Evolutionary conservation across 2,329 filamentous ascomycete species (phyloP), one percentile per base, ranked within the genome.

Genomic region (Metarhizium album): DNA sequence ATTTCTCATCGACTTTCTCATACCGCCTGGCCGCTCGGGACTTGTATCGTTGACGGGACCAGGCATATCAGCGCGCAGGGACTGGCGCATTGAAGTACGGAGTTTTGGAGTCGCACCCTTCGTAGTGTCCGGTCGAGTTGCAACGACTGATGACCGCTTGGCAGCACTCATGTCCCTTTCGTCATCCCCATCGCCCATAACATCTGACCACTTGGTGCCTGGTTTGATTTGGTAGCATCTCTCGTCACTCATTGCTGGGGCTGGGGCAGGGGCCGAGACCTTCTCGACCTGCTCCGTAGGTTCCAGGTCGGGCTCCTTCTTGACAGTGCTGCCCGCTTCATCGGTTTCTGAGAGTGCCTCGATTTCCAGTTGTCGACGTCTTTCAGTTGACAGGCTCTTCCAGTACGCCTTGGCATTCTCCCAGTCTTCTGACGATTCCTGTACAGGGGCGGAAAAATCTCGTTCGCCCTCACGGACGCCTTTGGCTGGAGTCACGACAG

Each of bases 351-450:
- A 74, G 46, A 75, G 63, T 2, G 76, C 76, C 52, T 83, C 80
- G 3, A 67, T 70, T 59, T 83, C 80, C 31, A 84, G 72, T 59
- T 82, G 76, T 6, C 76, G 76, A 42, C 82, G 78, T 60, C 83
- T 80, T 31, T 84, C 77, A 2, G 73, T 70, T 7, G 76, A 82
- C 6, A 89, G 65, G 48, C 79, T 78, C 54, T 76, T 81, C 86
- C 85, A 89, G 58, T 84, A 87, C 0, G 78, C 70, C 59, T 84
- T 86, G 16, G 83, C 78, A 49, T 78, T 74, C 54, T 82, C 79
- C 86, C 85, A 89, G 50, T 84, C 79, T 53, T 73, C 69, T 3
- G 59, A 55, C 4, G 53, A 53, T 20, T 52, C 43, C 5, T 48
- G 33, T n/a, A 35, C 18, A 2, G 46, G 18, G 6, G 3, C 22